phyloP scores from a whole-genome alignment of 164 flowering plant genomes.

The Nelumbo lutea region DNA sequence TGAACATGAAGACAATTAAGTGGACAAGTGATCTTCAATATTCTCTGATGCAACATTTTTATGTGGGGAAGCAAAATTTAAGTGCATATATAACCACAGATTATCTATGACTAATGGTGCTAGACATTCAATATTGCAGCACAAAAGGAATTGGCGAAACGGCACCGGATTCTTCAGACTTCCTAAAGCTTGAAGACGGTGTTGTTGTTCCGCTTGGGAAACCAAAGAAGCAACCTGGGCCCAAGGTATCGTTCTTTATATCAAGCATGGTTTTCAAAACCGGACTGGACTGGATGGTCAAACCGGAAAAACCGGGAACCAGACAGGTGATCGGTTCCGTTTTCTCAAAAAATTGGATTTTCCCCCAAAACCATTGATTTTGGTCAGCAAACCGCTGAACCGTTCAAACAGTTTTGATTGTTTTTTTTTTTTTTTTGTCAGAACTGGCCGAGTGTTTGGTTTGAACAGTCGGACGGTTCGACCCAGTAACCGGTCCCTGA shows the following conservation, averaged over 20 bases:
- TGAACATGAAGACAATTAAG: background rate
- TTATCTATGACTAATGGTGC: background rate
- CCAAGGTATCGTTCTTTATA: conserved; percentile 31
- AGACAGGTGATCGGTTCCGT: too few relatives aligned
- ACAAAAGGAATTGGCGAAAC: conserved; percentile 88
- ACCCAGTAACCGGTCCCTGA: too few relatives aligned
- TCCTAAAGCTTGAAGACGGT: conserved; percentile 57
- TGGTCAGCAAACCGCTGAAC: too few relatives aligned
- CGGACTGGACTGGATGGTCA: too few relatives aligned
- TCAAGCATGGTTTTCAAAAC: background rate
- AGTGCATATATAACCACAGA: background rate
- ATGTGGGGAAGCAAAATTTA: background rate
- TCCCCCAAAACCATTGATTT: too few relatives aligned
- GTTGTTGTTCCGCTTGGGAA: conserved; percentile 70
- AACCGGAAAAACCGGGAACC: too few relatives aligned
- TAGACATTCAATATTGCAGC: conserved; percentile 38
- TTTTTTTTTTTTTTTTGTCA: too few relatives aligned
- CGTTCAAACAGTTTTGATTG: too few relatives aligned
- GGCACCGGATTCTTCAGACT: conserved; percentile 64
- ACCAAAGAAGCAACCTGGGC: conserved; percentile 45
- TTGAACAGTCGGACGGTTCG: too few relatives aligned
- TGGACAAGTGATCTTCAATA: background rate
- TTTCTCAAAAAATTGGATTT: too few relatives aligned
- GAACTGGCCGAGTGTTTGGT: too few relatives aligned
- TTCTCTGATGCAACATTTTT: background rate